A percentile compares a stretch with the other conserved stretches of the same genome.
These are phyloP conservation scores for Chaetomium tenue DNA, from an alignment of 495 filamentous ascomycete species.

Conservation along the genomic window DNA sequence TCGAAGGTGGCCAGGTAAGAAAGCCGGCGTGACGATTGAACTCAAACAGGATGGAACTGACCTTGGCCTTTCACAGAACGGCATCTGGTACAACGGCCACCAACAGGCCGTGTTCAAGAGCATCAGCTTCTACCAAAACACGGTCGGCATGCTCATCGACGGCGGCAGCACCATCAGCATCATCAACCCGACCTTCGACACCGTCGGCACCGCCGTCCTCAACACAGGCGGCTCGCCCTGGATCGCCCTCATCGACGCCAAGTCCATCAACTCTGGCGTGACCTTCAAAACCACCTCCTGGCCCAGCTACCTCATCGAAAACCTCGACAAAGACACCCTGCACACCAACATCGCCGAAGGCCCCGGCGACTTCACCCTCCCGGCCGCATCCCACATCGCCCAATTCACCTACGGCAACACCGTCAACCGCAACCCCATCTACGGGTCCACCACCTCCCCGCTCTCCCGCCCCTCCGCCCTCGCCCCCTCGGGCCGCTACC, in stretches of 20 bases:
- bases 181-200: conserved; percentile 49
- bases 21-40: neutral
- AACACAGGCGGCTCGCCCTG: conserved; percentile 50
- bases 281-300: conserved; percentile 38
- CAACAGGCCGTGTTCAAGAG: conserved; percentile 73
- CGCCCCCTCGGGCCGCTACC: conserved; percentile 37
- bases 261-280: conserved; percentile 43
- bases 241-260: conserved; percentile 43
- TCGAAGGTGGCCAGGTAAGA: conserved; percentile 38
- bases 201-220: conserved; percentile 56
- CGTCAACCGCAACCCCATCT: conserved; percentile 58
- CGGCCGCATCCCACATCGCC: conserved; percentile 28
- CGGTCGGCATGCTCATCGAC: conserved; percentile 60
- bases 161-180: conserved; percentile 58
- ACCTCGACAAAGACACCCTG: conserved; percentile 42
- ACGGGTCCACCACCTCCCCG: conserved; percentile 48
- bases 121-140: conserved; percentile 57
- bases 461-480: conserved; percentile 32
- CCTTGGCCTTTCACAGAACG: conserved; percentile 33
- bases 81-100: conserved; percentile 59
- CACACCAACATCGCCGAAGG: conserved; percentile 35
- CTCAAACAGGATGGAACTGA: neutral
- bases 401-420: conserved; percentile 54
- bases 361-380: conserved; percentile 30
- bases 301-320: conserved; percentile 46